Conservation (phyloP, 2,329 filamentous ascomycete species). For the Pseudogymnoascus sp. region DNA sequence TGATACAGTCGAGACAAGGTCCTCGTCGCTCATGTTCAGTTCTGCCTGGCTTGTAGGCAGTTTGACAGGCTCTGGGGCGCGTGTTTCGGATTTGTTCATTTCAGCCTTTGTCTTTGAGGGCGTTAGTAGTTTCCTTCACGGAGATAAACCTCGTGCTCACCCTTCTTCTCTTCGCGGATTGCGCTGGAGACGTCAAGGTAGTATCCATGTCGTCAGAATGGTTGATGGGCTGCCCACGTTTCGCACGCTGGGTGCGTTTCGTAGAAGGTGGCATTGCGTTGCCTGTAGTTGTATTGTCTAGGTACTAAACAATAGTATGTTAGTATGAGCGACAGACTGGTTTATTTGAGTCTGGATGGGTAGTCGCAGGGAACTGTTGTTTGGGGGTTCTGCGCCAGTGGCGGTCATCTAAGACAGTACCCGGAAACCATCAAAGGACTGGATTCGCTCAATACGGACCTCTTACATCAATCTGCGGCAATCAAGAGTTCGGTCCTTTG, state of each 20-base stretch:
- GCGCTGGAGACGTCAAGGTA: conserved; percentile 45
- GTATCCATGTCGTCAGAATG: conserved; percentile 18
- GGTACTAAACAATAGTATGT: conserved; percentile 1
- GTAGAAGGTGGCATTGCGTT: conserved; percentile 32
- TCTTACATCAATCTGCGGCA: conserved; percentile 4
- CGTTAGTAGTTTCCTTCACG: not conserved
- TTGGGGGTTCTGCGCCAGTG: not conserved
- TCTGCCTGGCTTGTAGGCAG: conserved; percentile 33
- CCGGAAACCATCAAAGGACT: conserved; percentile 7
- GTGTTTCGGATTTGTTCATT: conserved; percentile 21
- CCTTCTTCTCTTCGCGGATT: conserved; percentile 56
- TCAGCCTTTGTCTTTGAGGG: conserved; percentile 28
- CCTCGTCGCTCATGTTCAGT: conserved; percentile 39
- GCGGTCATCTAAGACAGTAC: conserved; percentile 4
- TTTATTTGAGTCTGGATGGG: not conserved
- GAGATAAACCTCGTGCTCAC: conserved; percentile 36
- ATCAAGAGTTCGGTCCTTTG: not conserved
- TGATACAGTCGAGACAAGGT: conserved; percentile 28
- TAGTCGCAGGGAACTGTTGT: conserved; percentile 8
- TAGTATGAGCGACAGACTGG: not conserved
- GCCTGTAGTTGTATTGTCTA: conserved; percentile 16
- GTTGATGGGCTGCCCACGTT: conserved; percentile 25
- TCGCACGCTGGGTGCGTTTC: conserved; percentile 30
- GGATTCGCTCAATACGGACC: conserved; percentile 3
- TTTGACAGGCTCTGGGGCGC: conserved; percentile 27